phyloP scores from a whole-genome alignment of 805 yeast genomes.

The Kuraishia molischiana region DNA sequence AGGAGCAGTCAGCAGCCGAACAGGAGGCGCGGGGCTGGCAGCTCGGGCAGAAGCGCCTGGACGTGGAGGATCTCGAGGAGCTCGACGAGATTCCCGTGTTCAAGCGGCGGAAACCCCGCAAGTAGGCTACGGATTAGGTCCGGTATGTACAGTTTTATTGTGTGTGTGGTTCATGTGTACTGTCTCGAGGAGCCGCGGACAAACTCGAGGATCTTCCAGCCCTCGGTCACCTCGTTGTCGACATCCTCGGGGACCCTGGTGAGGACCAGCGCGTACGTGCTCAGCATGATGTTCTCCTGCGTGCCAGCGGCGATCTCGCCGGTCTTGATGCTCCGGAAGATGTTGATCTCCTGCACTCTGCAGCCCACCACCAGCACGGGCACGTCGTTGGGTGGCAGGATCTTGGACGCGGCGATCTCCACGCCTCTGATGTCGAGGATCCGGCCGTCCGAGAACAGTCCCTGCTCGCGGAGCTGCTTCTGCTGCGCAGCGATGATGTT shows the following conservation, averaged over 20 bases:
- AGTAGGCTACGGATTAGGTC: neutral
- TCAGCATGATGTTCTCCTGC: slow-evolving; percentile 83
- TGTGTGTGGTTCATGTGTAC: slow-evolving; percentile 35
- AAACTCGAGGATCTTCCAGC: slow-evolving; percentile 93
- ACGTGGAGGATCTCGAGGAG: slow-evolving; percentile 5
- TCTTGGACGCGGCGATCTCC: slow-evolving; percentile 80
- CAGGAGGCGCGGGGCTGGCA: slow-evolving; percentile 19
- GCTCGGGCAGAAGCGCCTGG: slow-evolving; percentile 8
- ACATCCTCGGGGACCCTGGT: slow-evolving; percentile 90
- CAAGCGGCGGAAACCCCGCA: slow-evolving; percentile 9
- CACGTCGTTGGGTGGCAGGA: slow-evolving; percentile 79
- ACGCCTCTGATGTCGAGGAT: slow-evolving; percentile 93
- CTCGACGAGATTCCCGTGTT: slow-evolving; percentile 4
- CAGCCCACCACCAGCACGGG: slow-evolving; percentile 93
- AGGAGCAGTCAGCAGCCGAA: slow-evolving; percentile 9
- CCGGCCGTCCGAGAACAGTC: slow-evolving; percentile 81
- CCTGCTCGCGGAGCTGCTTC: slow-evolving; percentile 86
- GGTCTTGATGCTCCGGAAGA: slow-evolving; percentile 81
- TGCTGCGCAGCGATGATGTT: slow-evolving; percentile 91
- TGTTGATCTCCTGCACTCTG: slow-evolving; percentile 91
- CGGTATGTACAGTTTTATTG: neutral
- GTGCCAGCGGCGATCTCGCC: slow-evolving; percentile 95
- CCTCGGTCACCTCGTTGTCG: slow-evolving; percentile 85
- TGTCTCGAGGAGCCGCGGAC: slow-evolving; percentile 90
- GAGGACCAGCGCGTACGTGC: slow-evolving; percentile 93